These are phyloP conservation scores for Vaccinium corymbosum DNA, from an alignment of 148 eudicot genomes.

Conservation along the genomic window DNA sequence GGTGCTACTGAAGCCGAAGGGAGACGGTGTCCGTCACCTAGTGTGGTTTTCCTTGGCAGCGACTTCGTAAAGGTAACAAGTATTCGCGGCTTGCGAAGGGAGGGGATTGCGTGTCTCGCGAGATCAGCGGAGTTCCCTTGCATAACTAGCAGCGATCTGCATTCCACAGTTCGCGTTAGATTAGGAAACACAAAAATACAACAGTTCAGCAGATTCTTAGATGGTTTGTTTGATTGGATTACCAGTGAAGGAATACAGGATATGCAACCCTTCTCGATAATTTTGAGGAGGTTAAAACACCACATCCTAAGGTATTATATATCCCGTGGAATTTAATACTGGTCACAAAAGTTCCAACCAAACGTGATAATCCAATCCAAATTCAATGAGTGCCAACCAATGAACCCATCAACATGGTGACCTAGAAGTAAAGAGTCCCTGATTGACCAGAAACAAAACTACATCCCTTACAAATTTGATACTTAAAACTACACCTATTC, in stretches of 20 bases:
- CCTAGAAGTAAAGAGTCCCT: neutral
- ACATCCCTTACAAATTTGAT: neutral
- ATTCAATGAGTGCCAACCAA: neutral
- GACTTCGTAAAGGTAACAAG: slow-evolving; percentile 50
- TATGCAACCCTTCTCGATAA: neutral
- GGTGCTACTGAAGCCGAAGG: slow-evolving; percentile 27
- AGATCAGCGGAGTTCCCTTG: slow-evolving; percentile 52
- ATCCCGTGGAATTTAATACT: neutral
- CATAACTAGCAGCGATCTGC: slow-evolving; percentile 57
- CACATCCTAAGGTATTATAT: neutral
- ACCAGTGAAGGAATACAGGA: neutral
- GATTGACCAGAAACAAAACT: neutral
- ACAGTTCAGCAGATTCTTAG: neutral
- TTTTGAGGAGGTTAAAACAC: neutral
- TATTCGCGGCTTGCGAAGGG: slow-evolving; percentile 42
- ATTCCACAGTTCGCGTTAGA: slow-evolving; percentile 13
- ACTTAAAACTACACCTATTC: neutral
- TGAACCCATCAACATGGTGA: neutral
- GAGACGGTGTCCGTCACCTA: slow-evolving; percentile 21
- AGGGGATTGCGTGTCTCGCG: slow-evolving; percentile 46
- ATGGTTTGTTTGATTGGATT: neutral
- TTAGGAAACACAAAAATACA: neutral
- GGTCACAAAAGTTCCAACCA: neutral
- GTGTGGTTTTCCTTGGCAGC: slow-evolving; percentile 32
- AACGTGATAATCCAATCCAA: neutral